Evolutionary conservation across 352 stramenopile genomes (phyloP), one percentile per base, ranked within the genome.

Genomic region (Globisporangium acanthophoron): DNA sequence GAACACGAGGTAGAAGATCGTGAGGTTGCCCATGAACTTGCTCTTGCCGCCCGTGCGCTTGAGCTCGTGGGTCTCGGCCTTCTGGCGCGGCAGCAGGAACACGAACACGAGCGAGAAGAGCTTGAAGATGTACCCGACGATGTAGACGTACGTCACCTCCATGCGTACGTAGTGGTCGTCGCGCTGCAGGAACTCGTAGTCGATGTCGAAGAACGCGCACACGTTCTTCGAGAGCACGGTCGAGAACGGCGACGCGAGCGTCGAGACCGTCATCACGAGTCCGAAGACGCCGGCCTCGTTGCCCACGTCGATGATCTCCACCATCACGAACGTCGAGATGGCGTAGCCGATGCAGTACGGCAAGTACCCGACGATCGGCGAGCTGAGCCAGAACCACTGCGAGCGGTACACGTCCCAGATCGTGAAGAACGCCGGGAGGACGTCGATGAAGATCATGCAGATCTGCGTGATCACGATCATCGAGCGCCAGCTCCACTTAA

Each of bases 401-500:
- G 58, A 45, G n/a, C 70, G 66, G 29, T 72, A 61, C 51, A 74
- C 51, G 40, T 69, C 63, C 46, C 56, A 78, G 44, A 75, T 69
- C 48, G 67, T 78, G 15, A 69, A 40, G 52, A 71, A 73, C 13
- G 55, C n/a, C 24, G 62, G 64, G 37, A 75, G 49, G 33, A 54
- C 44, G 43, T 72, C 65, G 43, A 72, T 43, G 9, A 52, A 9
- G 50, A 64, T 52, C 24, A 66, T 40, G 1, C 49, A 33, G 15
- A 78, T 39, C 46, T 79, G 52, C 4, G 69, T 68, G 43, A 80
- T 27, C 6, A 76, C 69, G 31, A 80, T 61, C 57, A 80, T 72
- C 52, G 59, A 71, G 51, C 73, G 75, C 75, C 75, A 85, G 61
- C 73, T 76, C 75, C 75, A 85, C 44, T 74, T 69, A 33, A 82